Base-by-base conservation (phyloP, 768 basidiomycete genomes). In the Amanita inopinata region DNA sequence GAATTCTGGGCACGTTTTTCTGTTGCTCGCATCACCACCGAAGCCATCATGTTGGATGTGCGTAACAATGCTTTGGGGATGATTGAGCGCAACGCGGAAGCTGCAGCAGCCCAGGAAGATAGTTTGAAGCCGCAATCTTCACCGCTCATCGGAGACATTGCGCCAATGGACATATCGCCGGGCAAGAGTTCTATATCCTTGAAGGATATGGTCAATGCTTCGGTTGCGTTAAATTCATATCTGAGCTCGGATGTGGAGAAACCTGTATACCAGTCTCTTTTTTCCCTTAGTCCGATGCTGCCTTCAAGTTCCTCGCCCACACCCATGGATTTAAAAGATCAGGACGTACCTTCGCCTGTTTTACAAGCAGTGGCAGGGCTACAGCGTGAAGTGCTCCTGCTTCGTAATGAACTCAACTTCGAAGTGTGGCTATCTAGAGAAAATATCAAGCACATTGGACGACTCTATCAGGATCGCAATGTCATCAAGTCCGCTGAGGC, bases 371-470 rank as follows among this genome's bases (percentile, higher is more conserved):
- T 91, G 22, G 72, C 79, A 10, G 69, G 65, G 4, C 63, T 92
- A 45, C 89, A 92, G 57, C 69, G 82, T 33, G 85, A 91, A 53
- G 69, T 84, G 1, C 58, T 89, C 2, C 59, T 89, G 20, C 64
- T 91, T 20, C 70, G 82, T 37, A 87, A 79, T 54, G 87, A 91
- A 49, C 74, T 91, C 31, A 87, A 88, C 55, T 87, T 90, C 47
- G 84, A 91, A 61, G 65, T 81, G 18, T 92, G 87, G 84, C 63
- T 84, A 31, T 79, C 84, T 45, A 70, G 84, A 49, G 80, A 89
- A 59, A 87, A 88, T 46, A 72, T 83, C 39, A 76, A 78, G 55
- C 85, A 90, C 53, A 83, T 92, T 38, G 84, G 81, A n/a, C 71
- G 80, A 30, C 62, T 91, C 32, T 82, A 86, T 52, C 73, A 81